A percentile compares a stretch with the other conserved stretches of the same genome.
Conservation (phyloP, 2,329 filamentous ascomycete species). For the Diaporthe capsici region DNA sequence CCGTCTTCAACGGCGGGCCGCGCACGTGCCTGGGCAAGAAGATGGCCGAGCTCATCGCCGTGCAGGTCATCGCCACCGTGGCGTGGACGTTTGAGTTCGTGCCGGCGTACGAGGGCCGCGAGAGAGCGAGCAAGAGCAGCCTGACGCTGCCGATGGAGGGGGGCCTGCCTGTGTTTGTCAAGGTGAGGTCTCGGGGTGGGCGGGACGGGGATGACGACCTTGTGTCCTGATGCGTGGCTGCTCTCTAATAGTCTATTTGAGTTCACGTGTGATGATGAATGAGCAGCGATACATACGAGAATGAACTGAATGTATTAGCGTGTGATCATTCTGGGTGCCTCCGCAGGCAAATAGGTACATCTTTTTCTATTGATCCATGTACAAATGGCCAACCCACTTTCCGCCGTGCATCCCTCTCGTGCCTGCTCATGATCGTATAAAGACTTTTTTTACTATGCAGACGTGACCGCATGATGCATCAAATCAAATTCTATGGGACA, state of each 20-base stretch:
- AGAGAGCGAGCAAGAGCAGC: conserved; percentile 71
- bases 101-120: conserved; percentile 55
- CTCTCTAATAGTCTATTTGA: background rate
- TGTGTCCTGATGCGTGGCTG: background rate
- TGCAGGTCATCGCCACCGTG: conserved; percentile 68
- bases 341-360: conserved; percentile 22
- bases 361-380: conserved; percentile 4
- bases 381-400: background rate
- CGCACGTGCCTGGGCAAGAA: conserved; percentile 73
- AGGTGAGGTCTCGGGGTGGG: conserved; percentile 40
- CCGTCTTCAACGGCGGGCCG: conserved; percentile 76
- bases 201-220: background rate
- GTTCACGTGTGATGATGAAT: background rate
- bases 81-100: conserved; percentile 65
- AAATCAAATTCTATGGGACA: conserved; percentile 25
- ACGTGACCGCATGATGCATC: conserved; percentile 27
- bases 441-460: conserved; percentile 14
- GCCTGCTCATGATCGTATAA: conserved; percentile 18
- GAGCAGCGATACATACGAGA: background rate
- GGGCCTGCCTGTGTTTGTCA: conserved; percentile 65
- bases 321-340: conserved; percentile 20
- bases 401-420: background rate
- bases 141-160: conserved; percentile 75
- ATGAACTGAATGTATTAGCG: background rate
- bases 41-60: conserved; percentile 74